Percentiles rank a stretch among this genome's conserved stretches.
These are phyloP conservation scores for Candida palmyrensis DNA, from an alignment of 805 yeast genomes.

Conservation along the genomic window DNA sequence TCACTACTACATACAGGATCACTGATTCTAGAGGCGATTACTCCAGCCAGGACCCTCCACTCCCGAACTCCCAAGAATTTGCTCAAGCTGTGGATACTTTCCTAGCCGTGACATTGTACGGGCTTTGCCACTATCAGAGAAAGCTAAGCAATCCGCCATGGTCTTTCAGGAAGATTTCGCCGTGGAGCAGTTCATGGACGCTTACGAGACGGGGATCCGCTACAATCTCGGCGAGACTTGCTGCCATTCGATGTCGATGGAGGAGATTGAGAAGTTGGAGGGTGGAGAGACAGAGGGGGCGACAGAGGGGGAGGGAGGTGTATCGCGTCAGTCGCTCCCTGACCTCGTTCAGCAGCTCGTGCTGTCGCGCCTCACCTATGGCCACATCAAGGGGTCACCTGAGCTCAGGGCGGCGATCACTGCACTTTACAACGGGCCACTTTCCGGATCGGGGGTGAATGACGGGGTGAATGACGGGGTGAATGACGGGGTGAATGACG, in stretches of 20 bases:
- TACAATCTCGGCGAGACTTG: conserved; percentile 52
- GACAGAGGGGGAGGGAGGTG: no score
- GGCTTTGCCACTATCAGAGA: no score
- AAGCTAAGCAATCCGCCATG: no score
- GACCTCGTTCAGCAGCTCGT: conserved; percentile 13
- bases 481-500: conserved; percentile 1
- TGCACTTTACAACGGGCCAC: conserved; percentile 27
- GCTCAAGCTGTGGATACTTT: not conserved
- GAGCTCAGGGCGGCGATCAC: conserved; percentile 33
- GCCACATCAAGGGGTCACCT: conserved; percentile 43
- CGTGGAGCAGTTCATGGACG: conserved; percentile 54
- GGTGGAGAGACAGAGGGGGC: conserved; percentile 3
- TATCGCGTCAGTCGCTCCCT: conserved; percentile 13
- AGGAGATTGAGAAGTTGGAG: conserved; percentile 27
- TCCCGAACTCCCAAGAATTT: not conserved
- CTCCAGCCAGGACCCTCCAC: not conserved
- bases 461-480: conserved; percentile 1
- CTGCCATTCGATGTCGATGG: conserved; percentile 38
- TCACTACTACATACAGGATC: no score
- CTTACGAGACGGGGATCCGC: conserved; percentile 34
- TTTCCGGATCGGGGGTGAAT: conserved; percentile 7
- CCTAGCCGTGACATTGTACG: not conserved
- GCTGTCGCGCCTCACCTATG: conserved; percentile 34
- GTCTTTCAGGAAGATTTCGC: conserved; percentile 36
- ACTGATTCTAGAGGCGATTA: not conserved